Conservation (phyloP, 805 yeast species). For the Pichia nanzhaoensis region DNA sequence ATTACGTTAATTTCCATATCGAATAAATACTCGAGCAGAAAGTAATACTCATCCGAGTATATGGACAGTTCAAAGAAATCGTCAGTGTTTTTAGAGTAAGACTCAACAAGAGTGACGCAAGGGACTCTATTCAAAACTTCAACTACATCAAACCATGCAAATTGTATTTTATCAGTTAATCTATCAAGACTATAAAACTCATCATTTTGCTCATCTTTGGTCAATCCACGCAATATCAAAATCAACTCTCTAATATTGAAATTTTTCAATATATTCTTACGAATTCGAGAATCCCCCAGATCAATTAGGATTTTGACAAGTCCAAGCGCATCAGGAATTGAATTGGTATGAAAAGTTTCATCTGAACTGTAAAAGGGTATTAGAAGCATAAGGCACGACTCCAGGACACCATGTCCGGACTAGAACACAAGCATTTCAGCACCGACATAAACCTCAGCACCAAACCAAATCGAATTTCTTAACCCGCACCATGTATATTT, state of each 20-base stretch:
- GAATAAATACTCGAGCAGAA: constrained; percentile 10
- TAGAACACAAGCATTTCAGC: no score
- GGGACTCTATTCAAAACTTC: constrained; percentile 6
- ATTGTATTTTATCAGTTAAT: not conserved
- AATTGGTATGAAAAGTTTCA: no score
- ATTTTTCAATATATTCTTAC: not conserved
- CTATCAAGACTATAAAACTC: constrained; percentile 1
- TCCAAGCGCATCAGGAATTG: no score
- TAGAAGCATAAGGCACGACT: no score
- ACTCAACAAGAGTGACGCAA: constrained; percentile 12
- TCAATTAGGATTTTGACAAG: no score
- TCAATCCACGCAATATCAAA: constrained; percentile 4
- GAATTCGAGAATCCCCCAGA: not conserved
- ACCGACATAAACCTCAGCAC: no score
- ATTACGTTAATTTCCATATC: constrained; percentile 5
- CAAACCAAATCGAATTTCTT: no score
- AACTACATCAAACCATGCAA: constrained; percentile 4
- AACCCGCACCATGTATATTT: no score
- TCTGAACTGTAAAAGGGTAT: no score
- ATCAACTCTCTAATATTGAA: constrained; percentile 8
- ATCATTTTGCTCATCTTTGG: constrained; percentile 8
- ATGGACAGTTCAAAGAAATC: constrained; percentile 10
- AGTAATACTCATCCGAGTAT: constrained; percentile 10
- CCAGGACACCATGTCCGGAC: no score
- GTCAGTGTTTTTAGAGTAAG: not conserved